Conservation (phyloP, 441 rosid species). For the Arabidopsis lyrata region DNA sequence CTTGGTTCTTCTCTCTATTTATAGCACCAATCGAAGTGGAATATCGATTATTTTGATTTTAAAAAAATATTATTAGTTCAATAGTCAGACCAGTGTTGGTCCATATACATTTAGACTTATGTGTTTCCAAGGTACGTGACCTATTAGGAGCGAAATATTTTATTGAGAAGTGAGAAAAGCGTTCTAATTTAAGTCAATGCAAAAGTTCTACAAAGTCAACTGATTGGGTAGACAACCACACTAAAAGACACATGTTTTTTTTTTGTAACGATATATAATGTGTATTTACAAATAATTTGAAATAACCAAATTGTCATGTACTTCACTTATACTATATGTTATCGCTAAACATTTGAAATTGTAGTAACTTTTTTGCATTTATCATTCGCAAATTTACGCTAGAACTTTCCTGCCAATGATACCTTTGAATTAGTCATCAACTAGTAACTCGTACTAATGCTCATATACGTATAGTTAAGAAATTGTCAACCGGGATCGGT, state of each 20-base stretch:
- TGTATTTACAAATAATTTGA: not conserved
- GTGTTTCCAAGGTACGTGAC: conserved; percentile 33
- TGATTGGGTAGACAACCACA: conserved; percentile 22
- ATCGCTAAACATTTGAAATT: not conserved
- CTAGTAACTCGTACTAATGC: not conserved
- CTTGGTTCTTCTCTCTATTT: conserved; percentile 27
- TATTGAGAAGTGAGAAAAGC: not conserved
- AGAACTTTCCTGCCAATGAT: not conserved
- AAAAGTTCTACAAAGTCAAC: conserved; percentile 27
- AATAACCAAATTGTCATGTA: not conserved
- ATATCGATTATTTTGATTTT: not conserved
- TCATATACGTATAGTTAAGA: conserved; percentile 1
- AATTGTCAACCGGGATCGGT: conserved; percentile 39
- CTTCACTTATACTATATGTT: not conserved
- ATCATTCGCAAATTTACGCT: not conserved
- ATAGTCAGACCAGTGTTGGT: conserved; percentile 38
- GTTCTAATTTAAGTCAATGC: conserved; percentile 33
- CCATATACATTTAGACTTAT: conserved; percentile 38
- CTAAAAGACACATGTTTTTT: not conserved
- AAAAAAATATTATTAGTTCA: not conserved
- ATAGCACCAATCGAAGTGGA: conserved; percentile 26
- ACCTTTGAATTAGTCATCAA: conserved; percentile 26
- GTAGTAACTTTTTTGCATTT: not conserved
- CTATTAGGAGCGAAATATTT: conserved; percentile 28
- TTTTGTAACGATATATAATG: not conserved